Percentiles rank a stretch among this genome's conserved stretches.
phyloP scores from a whole-genome alignment of 345 rosid genomes.

The Brassica nigra region DNA sequence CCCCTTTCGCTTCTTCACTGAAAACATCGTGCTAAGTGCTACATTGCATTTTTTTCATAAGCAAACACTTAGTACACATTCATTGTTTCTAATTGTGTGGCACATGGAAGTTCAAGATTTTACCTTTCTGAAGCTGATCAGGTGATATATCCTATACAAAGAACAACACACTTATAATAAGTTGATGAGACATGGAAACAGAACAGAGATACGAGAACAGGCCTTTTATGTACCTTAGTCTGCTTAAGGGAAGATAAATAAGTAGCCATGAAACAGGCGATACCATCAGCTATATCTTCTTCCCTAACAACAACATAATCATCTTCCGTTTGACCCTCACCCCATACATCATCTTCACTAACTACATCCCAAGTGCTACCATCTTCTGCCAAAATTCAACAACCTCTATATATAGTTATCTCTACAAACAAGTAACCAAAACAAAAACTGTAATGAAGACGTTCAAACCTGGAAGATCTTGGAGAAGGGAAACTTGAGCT shows the following conservation, averaged over 20 bases:
- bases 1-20: constrained; percentile 80
- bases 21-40: constrained; percentile 92
- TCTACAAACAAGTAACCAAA: constrained; percentile 5
- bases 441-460: neutral
- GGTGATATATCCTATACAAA: constrained; percentile 80
- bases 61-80: neutral
- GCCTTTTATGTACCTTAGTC: constrained; percentile 53
- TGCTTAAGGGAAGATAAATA: constrained; percentile 81
- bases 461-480: constrained; percentile 38
- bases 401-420: neutral
- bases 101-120: neutral
- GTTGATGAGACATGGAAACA: neutral
- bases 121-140: constrained; percentile 91
- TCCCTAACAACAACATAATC: constrained; percentile 87
- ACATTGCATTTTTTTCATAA: constrained; percentile 15
- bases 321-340: constrained; percentile 54
- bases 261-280: constrained; percentile 94
- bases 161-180: neutral
- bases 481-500: constrained; percentile 53
- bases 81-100: neutral
- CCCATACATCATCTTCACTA: constrained; percentile 78
- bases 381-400: constrained; percentile 46
- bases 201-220: neutral
- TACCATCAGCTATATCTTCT: constrained; percentile 95
- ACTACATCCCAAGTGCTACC: constrained; percentile 85